These are phyloP conservation scores for Monilinia laxa DNA, from an alignment of 2,329 filamentous ascomycete species.

Conservation along the genomic window DNA sequence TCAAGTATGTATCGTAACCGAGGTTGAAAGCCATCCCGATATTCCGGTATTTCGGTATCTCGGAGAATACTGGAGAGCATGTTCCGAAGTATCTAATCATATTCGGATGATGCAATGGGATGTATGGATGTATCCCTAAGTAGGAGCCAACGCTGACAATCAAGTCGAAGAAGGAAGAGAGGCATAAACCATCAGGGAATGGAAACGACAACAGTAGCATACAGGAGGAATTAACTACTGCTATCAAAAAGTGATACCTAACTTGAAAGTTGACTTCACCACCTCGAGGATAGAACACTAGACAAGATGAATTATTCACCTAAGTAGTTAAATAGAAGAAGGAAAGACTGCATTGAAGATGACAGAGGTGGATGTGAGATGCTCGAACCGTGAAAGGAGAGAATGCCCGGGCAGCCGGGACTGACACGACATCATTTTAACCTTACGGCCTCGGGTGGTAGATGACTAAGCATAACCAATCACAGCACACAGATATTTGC, in stretches of 20 bases:
- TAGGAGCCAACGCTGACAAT: not conserved
- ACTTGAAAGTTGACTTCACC: not conserved
- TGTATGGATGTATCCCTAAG: not conserved
- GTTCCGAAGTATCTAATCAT: too few relatives aligned
- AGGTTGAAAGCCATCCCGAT: not conserved
- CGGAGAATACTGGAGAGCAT: not conserved
- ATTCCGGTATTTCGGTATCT: not conserved
- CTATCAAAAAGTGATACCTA: not conserved
- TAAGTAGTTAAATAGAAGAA: not conserved
- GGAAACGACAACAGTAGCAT: not conserved
- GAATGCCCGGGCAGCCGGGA: too few relatives aligned
- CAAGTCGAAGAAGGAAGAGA: not conserved
- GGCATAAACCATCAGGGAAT: not conserved
- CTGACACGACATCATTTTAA: not conserved
- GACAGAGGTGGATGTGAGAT: not conserved
- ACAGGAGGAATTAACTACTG: not conserved
- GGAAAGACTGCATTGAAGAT: too few relatives aligned
- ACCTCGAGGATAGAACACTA: not conserved
- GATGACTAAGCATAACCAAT: constrained; percentile 22
- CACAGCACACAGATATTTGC: not conserved
- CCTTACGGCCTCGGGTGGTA: not conserved
- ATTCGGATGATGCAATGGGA: not conserved
- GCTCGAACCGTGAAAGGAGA: not conserved
- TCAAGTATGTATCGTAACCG: not conserved
- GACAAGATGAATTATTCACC: not conserved